Evolutionary conservation across 2,329 filamentous ascomycete species (phyloP), one percentile per base, ranked within the genome.

Genomic region (Cercospora janseana): DNA sequence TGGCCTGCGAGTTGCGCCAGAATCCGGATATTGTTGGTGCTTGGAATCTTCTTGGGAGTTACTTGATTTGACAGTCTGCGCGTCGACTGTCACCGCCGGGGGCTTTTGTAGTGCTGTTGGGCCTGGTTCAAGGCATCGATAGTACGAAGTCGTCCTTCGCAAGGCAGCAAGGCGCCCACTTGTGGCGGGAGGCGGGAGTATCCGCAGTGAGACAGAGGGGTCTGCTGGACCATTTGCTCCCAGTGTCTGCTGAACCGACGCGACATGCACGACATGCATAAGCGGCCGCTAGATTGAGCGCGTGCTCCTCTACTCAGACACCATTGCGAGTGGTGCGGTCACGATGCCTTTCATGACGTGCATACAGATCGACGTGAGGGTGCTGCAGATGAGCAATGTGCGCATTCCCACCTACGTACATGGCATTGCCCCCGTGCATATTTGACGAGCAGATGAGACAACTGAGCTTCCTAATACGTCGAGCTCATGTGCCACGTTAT

Each of bases 91-190:
- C n/a, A n/a, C n/a, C n/a, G n/a, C n/a, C n/a, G n/a, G n/a, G n/a
- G n/a, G n/a, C n/a, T n/a, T n/a, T n/a, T n/a, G n/a, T n/a, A n/a
- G n/a, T n/a, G n/a, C n/a, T n/a, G n/a, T n/a, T n/a, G n/a, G n/a
- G n/a, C n/a, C 24, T 27, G 21, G 20, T 32, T 26, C 46, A 24
- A 49, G 46, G 46, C 46, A 41, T 41, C 46, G 13, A 42, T 27
- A 35, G n/a, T n/a, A 48, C 46, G 32, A 40, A 21, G 9, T 28
- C 42, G 26, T 46, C 29, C 45, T 32, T 49, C 35, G 15, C n/a
- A 24, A 49, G 46, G 46, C 46, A 49, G 46, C 46, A 28, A 49
- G 43, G 43, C 31, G 4, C 23, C 43, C 43, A 35, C 31, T 31
- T 21, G 10, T 46, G 21, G 43, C 42, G 28, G 12, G 21, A 26